Percentiles rank a stretch among this genome's conserved stretches.
Evolutionary conservation across 768 basidiomycete genomes (phyloP).

Genomic region (Fibroporia radiculosa): DNA sequence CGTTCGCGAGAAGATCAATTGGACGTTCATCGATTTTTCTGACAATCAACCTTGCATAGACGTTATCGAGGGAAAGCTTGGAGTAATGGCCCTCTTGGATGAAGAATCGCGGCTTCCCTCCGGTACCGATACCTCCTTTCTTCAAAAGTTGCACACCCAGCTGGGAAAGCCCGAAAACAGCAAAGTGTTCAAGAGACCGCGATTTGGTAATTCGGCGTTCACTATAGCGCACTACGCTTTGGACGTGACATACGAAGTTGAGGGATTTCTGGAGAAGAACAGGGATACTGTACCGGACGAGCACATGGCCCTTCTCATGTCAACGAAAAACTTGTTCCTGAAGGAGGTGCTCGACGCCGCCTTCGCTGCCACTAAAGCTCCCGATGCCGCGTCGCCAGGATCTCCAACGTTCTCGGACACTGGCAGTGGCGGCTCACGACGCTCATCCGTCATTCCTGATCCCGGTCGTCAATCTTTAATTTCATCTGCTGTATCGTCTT

Average conservation of each 20-base stretch:
- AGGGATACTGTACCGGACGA: constrained; percentile 98
- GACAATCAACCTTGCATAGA: constrained; percentile 99
- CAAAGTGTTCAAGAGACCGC: constrained; percentile 92
- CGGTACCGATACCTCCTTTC: constrained; percentile 86
- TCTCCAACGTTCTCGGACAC: constrained; percentile 78
- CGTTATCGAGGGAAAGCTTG: constrained; percentile 95
- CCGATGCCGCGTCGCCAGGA: constrained; percentile 61
- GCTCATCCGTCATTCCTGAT: constrained; percentile 82
- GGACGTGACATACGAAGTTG: constrained; percentile 97
- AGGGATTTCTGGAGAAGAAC: constrained; percentile 98
- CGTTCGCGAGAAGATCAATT: constrained; percentile 95
- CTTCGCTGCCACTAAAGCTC: constrained; percentile 59
- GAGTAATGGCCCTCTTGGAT: constrained; percentile 88
- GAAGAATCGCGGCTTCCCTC: constrained; percentile 96
- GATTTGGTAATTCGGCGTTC: constrained; percentile 97
- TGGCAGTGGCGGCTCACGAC: constrained; percentile 67
- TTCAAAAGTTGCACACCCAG: constrained; percentile 86
- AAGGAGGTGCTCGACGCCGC: constrained; percentile 93
- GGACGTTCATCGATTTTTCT: constrained; percentile 99
- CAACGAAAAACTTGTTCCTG: constrained; percentile 87
- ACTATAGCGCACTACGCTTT: constrained; percentile 97
- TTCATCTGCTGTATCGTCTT: constrained; percentile 32
- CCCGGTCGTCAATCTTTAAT: constrained; percentile 75
- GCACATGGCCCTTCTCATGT: constrained; percentile 81
- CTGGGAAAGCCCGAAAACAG: constrained; percentile 81